Evolutionary conservation across 345 rosid species (phyloP), one percentile per base, ranked within the genome.

Genomic region (Boechera divaricarpa): DNA sequence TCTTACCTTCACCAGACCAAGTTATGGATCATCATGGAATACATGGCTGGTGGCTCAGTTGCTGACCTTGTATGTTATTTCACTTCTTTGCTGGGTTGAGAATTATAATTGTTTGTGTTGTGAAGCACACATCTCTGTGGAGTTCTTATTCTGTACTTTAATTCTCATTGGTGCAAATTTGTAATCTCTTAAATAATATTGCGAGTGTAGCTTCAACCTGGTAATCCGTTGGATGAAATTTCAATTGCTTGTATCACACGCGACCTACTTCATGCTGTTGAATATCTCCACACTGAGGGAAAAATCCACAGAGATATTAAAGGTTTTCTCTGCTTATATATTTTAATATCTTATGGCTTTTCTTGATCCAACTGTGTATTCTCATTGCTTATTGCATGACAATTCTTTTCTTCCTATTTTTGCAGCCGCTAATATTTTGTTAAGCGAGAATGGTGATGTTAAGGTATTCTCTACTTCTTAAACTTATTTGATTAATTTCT

Each of bases 11-110:
- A 91, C 75, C 98, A 91, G 83, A 95, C 99, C 69, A 95, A 95
- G 86, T 81, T 95, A 52, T 95, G 99, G 97, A 95, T 96, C 83
- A 91, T 96, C 80, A 96, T 95, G 97, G 99, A 95, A 74, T 95
- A 82, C 83, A 96, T 95, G 99, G 97, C 98, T 8, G 98, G 99
- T 80, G 99, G 98, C 77, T 95, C 99, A 67, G 99, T 95, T 83
- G 98, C 99, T 80, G 99, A 93, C 83, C 92, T 96, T 45, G 99
- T 96, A 88, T 70, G 96, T 90, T 73, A 83, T 85, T 77, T 83
- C 79, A 48, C 69, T 44, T 62, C 65, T 64, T 47, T 54, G 33
- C 63, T 66, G 68, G 52, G 56, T 78, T 78, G 39, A 57, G 45
- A 29, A 9, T 41, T 65, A 35, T 31, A 8, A 39, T 38, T 63